Conservation (phyloP, 2,329 filamentous ascomycete genomes). For the Aspergillus ustus region DNA sequence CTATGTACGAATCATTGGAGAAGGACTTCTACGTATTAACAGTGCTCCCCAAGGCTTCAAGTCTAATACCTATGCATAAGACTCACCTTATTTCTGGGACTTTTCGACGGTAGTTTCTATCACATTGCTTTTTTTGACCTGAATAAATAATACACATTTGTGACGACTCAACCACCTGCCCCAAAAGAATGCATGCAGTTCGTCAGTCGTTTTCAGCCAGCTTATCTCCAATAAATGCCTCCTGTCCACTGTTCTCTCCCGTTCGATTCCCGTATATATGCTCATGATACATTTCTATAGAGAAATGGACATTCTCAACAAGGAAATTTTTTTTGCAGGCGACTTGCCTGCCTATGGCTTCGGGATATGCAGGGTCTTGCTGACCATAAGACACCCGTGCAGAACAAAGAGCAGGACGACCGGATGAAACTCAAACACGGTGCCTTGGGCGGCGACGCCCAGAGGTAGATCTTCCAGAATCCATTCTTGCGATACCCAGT, state of each 20-base stretch:
- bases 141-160: slow-evolving; percentile 11
- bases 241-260: slow-evolving; percentile 1
- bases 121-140: neutral
- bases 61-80: neutral
- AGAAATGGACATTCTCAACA: slow-evolving; percentile 15
- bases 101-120: neutral
- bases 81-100: neutral
- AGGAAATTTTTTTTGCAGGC: slow-evolving; percentile 24
- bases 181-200: slow-evolving; percentile 15
- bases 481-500: slow-evolving; percentile 83
- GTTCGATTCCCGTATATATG: slow-evolving; percentile 24
- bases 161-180: neutral
- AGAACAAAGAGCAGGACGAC: slow-evolving; percentile 77
- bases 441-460: slow-evolving; percentile 70
- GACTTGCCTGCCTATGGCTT: slow-evolving; percentile 63
- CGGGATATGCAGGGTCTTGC: slow-evolving; percentile 91
- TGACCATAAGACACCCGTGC: slow-evolving; percentile 94
- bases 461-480: slow-evolving; percentile 77
- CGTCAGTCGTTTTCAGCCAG: slow-evolving; percentile 19
- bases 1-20: too few species aligned
- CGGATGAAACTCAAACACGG: slow-evolving; percentile 81
- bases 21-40: too few species aligned
- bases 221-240: slow-evolving; percentile 22
- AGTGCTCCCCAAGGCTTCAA: neutral
- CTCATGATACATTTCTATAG: slow-evolving; percentile 27